These are phyloP conservation scores for Plantago elongata DNA, from an alignment of 257 asterid genomes.

Conservation along the genomic window DNA sequence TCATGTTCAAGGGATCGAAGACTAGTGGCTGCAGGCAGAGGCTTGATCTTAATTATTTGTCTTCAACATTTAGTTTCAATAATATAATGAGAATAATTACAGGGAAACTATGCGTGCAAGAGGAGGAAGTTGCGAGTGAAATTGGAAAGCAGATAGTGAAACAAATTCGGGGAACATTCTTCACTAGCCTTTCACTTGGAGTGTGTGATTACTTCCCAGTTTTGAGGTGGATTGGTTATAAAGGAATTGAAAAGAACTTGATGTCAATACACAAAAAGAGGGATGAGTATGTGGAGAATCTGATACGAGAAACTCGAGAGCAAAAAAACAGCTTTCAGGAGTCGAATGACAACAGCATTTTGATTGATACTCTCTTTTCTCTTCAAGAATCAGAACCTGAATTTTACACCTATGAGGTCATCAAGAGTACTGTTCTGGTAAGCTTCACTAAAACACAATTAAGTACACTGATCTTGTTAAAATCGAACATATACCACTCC, in stretches of 20 bases:
- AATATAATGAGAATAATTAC: slow-evolving; percentile 29
- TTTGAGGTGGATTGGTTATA: slow-evolving; percentile 50
- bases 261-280: slow-evolving; percentile 28
- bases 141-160: slow-evolving; percentile 28
- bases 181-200: slow-evolving; percentile 17
- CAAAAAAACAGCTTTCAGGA: not conserved
- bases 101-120: slow-evolving; percentile 33
- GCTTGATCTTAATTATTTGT: slow-evolving; percentile 33
- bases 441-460: not conserved
- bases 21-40: not conserved
- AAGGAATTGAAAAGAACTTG: slow-evolving; percentile 41
- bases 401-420: slow-evolving; percentile 40
- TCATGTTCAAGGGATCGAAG: not conserved
- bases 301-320: slow-evolving; percentile 31
- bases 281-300: slow-evolving; percentile 28
- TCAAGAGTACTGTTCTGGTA: slow-evolving; percentile 45
- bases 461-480: not conserved
- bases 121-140: slow-evolving; percentile 31
- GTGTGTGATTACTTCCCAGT: slow-evolving; percentile 53
- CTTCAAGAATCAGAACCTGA: slow-evolving; percentile 48
- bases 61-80: slow-evolving; percentile 27
- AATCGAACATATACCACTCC: not conserved
- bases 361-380: slow-evolving; percentile 32
- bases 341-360: slow-evolving; percentile 5
- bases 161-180: slow-evolving; percentile 24